Percentiles rank a stretch among this genome's conserved stretches.
These are phyloP conservation scores for Wallacemonas sp. DNA, from an alignment of 208 protist species.

Conservation along the genomic window DNA sequence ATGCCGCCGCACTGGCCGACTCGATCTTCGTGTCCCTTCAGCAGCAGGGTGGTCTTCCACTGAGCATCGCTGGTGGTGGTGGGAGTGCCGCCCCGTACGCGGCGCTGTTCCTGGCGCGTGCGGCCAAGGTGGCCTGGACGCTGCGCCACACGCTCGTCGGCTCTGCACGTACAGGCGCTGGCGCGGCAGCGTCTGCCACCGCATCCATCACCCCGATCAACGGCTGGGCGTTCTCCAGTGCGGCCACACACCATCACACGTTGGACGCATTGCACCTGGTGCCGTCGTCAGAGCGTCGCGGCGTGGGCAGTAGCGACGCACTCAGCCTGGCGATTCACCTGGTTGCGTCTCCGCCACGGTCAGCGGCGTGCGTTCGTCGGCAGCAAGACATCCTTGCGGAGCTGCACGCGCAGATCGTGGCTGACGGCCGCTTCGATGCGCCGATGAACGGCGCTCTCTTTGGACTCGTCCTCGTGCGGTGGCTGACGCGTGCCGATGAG, in stretches of 20 bases:
- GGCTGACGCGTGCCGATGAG: constrained; percentile 67
- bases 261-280: constrained; percentile 4
- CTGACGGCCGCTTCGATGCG: constrained; percentile 75
- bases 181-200: too few relatives aligned
- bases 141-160: constrained; percentile 16
- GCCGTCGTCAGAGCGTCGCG: not conserved
- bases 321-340: not conserved
- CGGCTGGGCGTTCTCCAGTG: not conserved
- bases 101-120: constrained; percentile 31
- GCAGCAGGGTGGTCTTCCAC: not conserved
- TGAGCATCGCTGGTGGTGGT: not conserved
- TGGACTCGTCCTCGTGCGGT: constrained; percentile 61
- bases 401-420: constrained; percentile 38
- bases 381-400: constrained; percentile 26
- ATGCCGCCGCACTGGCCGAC: not conserved
- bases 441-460: constrained; percentile 40
- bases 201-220: too few relatives aligned
- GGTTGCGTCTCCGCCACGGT: not conserved
- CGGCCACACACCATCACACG: constrained; percentile 2
- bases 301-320: not conserved
- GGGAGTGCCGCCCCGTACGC: not conserved
- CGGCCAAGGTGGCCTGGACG: constrained; percentile 36
- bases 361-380: constrained; percentile 3
- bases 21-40: constrained; percentile 11
- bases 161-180: not conserved